Conservation (phyloP, 2,329 filamentous ascomycete genomes). For the Leptodontidium sp. region DNA sequence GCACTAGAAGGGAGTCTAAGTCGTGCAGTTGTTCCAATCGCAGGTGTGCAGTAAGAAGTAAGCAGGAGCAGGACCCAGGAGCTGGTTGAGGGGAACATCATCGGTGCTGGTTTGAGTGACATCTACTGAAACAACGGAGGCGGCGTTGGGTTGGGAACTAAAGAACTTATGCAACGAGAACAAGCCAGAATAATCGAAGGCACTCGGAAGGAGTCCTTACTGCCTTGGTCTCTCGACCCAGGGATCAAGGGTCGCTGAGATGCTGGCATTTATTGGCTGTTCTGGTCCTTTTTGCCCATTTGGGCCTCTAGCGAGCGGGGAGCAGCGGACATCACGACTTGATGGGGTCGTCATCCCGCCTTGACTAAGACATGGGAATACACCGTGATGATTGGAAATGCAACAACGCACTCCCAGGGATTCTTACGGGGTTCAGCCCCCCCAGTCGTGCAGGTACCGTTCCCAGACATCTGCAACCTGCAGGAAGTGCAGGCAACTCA, state of each 20-base stretch:
- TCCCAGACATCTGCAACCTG: neutral
- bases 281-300: neutral
- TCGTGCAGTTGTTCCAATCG: neutral
- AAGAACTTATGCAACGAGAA: constrained; percentile 4
- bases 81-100: constrained; percentile 1
- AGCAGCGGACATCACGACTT: neutral
- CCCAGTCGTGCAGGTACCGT: neutral
- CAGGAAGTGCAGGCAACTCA: neutral
- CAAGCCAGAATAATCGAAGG: neutral
- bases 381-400: neutral
- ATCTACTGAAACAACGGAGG: neutral
- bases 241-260: neutral
- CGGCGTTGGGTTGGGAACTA: neutral
- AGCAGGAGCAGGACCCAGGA: neutral
- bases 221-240: neutral
- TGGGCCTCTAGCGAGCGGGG: neutral
- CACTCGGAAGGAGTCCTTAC: neutral
- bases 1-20: constrained; percentile 27
- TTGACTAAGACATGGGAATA: neutral
- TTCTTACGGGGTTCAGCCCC: neutral
- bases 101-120: neutral
- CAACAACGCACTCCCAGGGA: neutral
- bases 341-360: neutral
- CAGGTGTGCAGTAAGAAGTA: neutral
- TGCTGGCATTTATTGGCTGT: neutral